Conservation (phyloP, 306 rosid species). For the Lathyrus tuberosus region DNA sequence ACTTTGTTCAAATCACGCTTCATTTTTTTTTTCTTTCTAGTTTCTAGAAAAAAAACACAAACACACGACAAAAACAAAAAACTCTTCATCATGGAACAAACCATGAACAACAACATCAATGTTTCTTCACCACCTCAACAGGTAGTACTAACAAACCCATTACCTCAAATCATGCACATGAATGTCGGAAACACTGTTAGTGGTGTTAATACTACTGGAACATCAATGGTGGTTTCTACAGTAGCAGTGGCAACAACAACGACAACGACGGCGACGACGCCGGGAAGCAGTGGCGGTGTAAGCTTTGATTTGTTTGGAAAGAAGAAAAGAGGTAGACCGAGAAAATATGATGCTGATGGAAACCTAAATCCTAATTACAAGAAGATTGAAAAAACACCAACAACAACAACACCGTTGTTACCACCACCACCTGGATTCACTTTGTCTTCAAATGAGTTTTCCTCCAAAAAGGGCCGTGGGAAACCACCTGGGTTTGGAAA, state of each 20-base stretch:
- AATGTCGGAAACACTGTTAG: conserved; percentile 7
- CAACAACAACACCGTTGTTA: background rate
- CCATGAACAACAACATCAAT: conserved; percentile 39
- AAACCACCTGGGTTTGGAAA: conserved; percentile 55
- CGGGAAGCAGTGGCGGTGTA: conserved; percentile 36
- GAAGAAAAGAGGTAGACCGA: conserved; percentile 87
- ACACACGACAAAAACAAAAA: background rate
- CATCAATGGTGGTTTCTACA: background rate
- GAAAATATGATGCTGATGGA: conserved; percentile 79
- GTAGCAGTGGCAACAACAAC: background rate
- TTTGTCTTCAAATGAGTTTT: conserved; percentile 54
- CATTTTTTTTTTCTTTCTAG: conserved; percentile 15
- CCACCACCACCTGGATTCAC: conserved; percentile 52
- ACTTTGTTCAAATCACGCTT: conserved; percentile 66
- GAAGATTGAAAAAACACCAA: conserved; percentile 22
- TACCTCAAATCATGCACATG: conserved; percentile 35
- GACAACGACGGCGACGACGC: background rate
- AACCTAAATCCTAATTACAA: conserved; percentile 48
- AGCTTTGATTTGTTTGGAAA: conserved; percentile 59
- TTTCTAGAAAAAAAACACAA: conserved; percentile 7
- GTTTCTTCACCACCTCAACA: conserved; percentile 42
- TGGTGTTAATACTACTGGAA: background rate
- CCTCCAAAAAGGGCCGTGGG: conserved; percentile 64
- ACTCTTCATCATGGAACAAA: conserved; percentile 57
- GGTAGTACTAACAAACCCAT: conserved; percentile 35